Conservation (phyloP, 768 basidiomycete genomes). For the Mycena pura region DNA sequence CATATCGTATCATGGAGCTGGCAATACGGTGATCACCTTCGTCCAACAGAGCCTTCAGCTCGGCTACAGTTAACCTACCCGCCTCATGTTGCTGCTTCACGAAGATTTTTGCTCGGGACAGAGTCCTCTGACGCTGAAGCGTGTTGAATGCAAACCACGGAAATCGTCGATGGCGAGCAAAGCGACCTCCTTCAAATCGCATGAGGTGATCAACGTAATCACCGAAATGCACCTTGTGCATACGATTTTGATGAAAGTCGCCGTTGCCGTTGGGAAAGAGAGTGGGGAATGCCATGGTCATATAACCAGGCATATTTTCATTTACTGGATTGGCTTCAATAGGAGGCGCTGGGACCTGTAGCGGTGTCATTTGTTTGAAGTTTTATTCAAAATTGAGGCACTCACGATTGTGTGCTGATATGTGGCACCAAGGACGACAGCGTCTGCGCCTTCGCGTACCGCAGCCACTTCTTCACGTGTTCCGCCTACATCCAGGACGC, state of each 20-base stretch:
- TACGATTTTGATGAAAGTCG: constrained; percentile 9
- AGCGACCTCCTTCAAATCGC: constrained; percentile 16
- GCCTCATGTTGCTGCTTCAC: constrained; percentile 13
- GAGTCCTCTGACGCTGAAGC: constrained; percentile 12
- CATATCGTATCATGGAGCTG: constrained; percentile 14
- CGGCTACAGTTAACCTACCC: constrained; percentile 4
- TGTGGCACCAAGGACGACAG: too few species aligned
- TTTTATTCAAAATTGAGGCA: too few species aligned
- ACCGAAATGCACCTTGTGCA: constrained; percentile 3
- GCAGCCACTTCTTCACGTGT: not conserved
- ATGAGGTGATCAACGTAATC: constrained; percentile 15
- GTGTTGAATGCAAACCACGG: constrained; percentile 26
- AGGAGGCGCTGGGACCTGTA: not conserved
- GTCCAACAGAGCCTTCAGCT: constrained; percentile 6
- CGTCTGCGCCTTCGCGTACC: too few species aligned
- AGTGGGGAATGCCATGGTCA: constrained; percentile 13
- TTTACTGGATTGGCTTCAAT: constrained; percentile 1
- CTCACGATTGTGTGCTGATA: too few species aligned
- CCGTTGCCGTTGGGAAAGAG: constrained; percentile 21
- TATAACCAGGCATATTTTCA: constrained; percentile 20
- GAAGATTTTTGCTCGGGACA: constrained; percentile 7
- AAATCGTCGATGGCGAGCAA: constrained; percentile 18
- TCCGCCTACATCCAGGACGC: too few species aligned
- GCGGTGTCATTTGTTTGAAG: too few species aligned
- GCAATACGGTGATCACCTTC: constrained; percentile 8